These are phyloP conservation scores for Dacryopinax spathularia DNA, from an alignment of 768 basidiomycete genomes.

Conservation along the genomic window DNA sequence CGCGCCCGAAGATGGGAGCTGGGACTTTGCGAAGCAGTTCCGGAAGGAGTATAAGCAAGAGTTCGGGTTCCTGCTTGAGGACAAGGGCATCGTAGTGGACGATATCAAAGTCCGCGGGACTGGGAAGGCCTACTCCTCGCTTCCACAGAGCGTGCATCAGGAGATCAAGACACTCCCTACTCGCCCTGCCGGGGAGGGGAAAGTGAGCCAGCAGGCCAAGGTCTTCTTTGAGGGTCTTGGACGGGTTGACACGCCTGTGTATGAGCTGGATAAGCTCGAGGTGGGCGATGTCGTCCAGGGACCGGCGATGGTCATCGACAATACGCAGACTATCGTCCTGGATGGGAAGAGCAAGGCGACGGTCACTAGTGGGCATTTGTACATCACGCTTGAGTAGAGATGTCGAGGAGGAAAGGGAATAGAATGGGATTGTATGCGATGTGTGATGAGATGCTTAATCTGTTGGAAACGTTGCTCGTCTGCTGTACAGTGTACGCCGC, in stretches of 20 bases:
- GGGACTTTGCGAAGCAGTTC: slow-evolving; percentile 72
- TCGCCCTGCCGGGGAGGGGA: slow-evolving; percentile 24
- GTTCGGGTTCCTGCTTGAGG: slow-evolving; percentile 84
- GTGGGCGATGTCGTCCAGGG: slow-evolving; percentile 63
- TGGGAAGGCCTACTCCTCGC: slow-evolving; percentile 73
- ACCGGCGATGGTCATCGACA: slow-evolving; percentile 87
- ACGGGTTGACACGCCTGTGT: slow-evolving; percentile 72
- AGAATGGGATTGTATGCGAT: background rate
- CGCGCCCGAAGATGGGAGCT: slow-evolving; percentile 37
- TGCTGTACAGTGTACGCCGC: background rate
- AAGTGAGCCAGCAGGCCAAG: slow-evolving; percentile 21
- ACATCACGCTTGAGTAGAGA: slow-evolving; percentile 30
- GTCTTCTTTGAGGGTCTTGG: slow-evolving; percentile 77
- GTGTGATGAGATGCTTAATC: background rate
- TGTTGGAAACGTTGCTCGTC: background rate
- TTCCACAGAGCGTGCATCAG: slow-evolving; percentile 63
- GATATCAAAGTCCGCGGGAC: slow-evolving; percentile 86
- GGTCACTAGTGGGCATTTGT: slow-evolving; percentile 54
- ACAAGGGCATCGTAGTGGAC: slow-evolving; percentile 72
- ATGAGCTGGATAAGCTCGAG: slow-evolving; percentile 45
- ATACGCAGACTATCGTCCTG: slow-evolving; percentile 88
- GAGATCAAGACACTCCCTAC: slow-evolving; percentile 47
- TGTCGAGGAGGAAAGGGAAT: background rate
- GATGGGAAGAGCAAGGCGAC: slow-evolving; percentile 57
- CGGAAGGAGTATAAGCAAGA: slow-evolving; percentile 65